A percentile compares a stretch with the other conserved stretches of the same genome.
phyloP scores from a whole-genome alignment of 129 eudicot genomes.

The Ambrosia trifida region DNA sequence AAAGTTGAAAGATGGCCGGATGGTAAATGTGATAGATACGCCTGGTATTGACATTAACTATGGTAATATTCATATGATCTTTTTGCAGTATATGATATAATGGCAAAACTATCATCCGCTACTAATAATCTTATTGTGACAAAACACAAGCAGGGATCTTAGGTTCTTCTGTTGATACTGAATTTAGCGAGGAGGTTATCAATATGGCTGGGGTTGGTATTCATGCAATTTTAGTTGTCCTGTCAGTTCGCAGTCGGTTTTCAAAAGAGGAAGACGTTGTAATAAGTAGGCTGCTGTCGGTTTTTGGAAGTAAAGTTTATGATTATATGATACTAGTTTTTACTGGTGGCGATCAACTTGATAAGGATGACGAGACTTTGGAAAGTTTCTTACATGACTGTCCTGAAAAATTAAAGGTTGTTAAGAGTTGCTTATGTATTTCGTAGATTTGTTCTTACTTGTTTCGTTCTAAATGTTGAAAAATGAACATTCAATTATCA shows the following conservation, averaged over 20 bases:
- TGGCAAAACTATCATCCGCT: neutral
- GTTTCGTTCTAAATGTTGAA: neutral
- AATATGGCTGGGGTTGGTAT: constrained; percentile 85
- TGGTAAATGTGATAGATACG: constrained; percentile 79
- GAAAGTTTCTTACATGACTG: constrained; percentile 48
- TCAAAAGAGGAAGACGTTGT: constrained; percentile 71
- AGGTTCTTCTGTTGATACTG: constrained; percentile 60
- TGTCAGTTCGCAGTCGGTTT: constrained; percentile 63
- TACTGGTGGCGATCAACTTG: constrained; percentile 85
- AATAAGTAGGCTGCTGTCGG: constrained; percentile 46
- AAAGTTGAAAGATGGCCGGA: constrained; percentile 56
- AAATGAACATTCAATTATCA: neutral
- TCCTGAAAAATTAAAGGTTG: constrained; percentile 52
- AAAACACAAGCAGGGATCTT: constrained; percentile 55
- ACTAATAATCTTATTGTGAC: neutral
- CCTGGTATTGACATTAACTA: constrained; percentile 51
- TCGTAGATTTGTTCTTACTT: neutral
- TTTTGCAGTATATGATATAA: neutral
- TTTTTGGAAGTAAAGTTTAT: constrained; percentile 61
- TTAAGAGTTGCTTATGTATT: neutral
- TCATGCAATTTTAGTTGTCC: constrained; percentile 73
- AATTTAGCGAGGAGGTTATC: constrained; percentile 65
- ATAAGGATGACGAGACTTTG: constrained; percentile 49
- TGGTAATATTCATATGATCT: too few relatives aligned
- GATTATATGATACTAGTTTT: constrained; percentile 75